Base-by-base conservation (phyloP, 768 basidiomycete species). In the Podaxis rugospora region DNA sequence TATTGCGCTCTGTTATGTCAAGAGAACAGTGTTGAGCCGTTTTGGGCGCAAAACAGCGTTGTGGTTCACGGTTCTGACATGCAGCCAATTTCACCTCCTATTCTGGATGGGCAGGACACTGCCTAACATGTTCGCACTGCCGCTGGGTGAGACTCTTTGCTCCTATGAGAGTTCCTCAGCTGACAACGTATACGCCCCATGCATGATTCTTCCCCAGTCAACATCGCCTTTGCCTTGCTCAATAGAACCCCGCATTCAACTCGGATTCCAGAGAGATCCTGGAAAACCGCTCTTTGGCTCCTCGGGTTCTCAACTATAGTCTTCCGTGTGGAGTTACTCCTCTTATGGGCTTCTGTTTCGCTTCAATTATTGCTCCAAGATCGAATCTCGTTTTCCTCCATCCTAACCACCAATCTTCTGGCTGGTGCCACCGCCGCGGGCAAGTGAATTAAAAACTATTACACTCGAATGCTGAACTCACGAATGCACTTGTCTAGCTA, bases 41-140 rank as follows among this genome's bases (percentile, higher is more conserved):
- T 96, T 88, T 65, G 93, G 91, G 14, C 71, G 76, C 1, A 69
- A 71, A 2, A 80, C 87, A 0, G 77, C 85, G 13, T 67, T 80
- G 14, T 78, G 84, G 66, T 96, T 88, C 70, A 72, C 82, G 1
- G 63, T 95, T 0, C 69, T 97, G n/a, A 85, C 86, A 3, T 80
- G 85, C 64, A 85, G 88, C 0, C 94, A 96, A 68, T 98, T 97
- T 69, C 97, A 98, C 69, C 69, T 95, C 4, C 87, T 88, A 5
- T 99, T 93, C 71, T 98, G 93, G 88, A 92, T 94, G 80, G 87
- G 94, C 2, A 76, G 97, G 57, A 97, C 96, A 0, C 73, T 98
- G 5, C 96, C 97, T 1, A 99, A 98, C 71, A 96, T 94, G 87
- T 87, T 95, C 63, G 94, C 94, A 3, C 74, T 95, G 16, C 76